A percentile compares a stretch with the other conserved stretches of the same genome.
phyloP scores from a whole-genome alignment of 129 eudicot species.

The Centrapalus pauciflorus region DNA sequence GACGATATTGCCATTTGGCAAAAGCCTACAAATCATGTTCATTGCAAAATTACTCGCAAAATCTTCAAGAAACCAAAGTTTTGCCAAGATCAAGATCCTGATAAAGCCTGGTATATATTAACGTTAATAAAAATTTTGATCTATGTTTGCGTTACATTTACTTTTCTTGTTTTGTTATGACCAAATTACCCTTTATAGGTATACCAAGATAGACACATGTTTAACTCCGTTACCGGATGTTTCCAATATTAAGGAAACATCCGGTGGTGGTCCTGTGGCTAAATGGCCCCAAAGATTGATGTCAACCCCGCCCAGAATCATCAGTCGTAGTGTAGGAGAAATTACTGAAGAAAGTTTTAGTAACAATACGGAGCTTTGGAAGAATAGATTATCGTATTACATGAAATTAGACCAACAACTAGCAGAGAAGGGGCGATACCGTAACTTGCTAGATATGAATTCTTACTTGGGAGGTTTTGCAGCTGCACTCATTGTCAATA shows the following conservation, averaged over 20 bases:
- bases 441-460: conserved; percentile 91
- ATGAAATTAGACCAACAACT: conserved; percentile 59
- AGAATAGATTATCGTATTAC: conserved; percentile 50
- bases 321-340: conserved; percentile 51
- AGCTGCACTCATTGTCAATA: conserved; percentile 56
- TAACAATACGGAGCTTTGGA: conserved; percentile 58
- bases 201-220: conserved; percentile 78
- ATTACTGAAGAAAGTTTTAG: conserved; percentile 48
- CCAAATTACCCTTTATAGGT: conserved; percentile 37
- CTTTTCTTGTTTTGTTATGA: background rate
- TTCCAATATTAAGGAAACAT: conserved; percentile 47
- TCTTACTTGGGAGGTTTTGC: conserved; percentile 92
- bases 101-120: conserved; percentile 65
- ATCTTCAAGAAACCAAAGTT: conserved; percentile 65
- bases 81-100: conserved; percentile 61
- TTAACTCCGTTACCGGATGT: conserved; percentile 77
- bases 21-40: conserved; percentile 75
- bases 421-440: conserved; percentile 68
- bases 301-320: conserved; percentile 76
- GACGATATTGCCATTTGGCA: conserved; percentile 83
- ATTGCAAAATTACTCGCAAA: conserved; percentile 61
- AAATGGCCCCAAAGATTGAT: conserved; percentile 86
- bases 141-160: background rate
- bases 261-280: conserved; percentile 71
- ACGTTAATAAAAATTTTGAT: background rate